Conservation (phyloP, 192 early-diverging fungal species). For the Coemansia guatemalensis region DNA sequence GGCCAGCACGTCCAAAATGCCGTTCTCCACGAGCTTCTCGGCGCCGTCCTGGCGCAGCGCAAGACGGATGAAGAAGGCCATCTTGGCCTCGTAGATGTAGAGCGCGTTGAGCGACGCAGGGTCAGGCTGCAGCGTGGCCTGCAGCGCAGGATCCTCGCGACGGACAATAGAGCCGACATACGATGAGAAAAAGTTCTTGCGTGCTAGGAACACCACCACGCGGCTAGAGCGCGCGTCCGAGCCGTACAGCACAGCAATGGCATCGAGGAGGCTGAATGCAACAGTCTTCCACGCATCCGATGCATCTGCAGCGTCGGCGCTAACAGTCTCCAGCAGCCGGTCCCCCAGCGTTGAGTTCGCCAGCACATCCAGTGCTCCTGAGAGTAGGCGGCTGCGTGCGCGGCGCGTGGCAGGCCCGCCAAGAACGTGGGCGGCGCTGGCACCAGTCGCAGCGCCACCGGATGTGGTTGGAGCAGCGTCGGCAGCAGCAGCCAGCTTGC, state of each 20-base stretch:
- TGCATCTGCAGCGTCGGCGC: conserved; percentile 82
- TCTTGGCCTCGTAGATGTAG: conserved; percentile 80
- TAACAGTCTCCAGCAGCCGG: conserved; percentile 68
- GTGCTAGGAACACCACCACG: conserved; percentile 49
- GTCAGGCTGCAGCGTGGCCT: conserved; percentile 53
- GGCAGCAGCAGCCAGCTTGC: conserved; percentile 35
- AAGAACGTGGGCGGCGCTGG: neutral
- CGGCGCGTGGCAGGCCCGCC: conserved; percentile 2
- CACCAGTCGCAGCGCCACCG: neutral
- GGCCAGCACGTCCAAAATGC: conserved; percentile 73
- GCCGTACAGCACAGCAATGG: conserved; percentile 58
- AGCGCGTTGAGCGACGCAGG: conserved; percentile 59
- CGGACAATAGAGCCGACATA: conserved; percentile 58
- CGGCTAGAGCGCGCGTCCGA: conserved; percentile 50
- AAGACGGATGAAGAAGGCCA: conserved; percentile 79
- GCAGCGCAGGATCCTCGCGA: conserved; percentile 61
- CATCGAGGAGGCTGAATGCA: conserved; percentile 76
- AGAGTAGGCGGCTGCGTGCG: conserved; percentile 39
- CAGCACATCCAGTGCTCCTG: conserved; percentile 47
- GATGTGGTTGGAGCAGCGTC: conserved; percentile 4
- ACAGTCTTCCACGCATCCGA: conserved; percentile 81
- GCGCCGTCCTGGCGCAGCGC: conserved; percentile 72
- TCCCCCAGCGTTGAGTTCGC: conserved; percentile 59
- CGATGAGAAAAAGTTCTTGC: conserved; percentile 59
- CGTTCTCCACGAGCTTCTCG: conserved; percentile 73